Evolutionary conservation across 495 filamentous ascomycete genomes (phyloP), one percentile per base, ranked within the genome.

Genomic region (Pyrenula massariospora): DNA sequence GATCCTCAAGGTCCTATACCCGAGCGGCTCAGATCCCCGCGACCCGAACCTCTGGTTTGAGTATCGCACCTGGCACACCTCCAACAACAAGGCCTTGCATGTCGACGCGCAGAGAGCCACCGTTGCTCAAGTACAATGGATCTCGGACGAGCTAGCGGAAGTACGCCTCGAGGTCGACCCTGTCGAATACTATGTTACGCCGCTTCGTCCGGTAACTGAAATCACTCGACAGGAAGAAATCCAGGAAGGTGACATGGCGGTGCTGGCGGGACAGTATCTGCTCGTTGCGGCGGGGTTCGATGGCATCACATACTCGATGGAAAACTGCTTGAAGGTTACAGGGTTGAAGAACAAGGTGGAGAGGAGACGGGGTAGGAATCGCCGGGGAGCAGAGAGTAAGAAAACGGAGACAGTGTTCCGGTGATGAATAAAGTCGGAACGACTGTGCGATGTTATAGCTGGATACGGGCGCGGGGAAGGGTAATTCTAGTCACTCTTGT

Each of bases 1-100:
- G 3, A 63, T 69, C 22, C 31, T 58, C 24, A 63, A 58, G 36
- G 47, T 63, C 22, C 54, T 67, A 5, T 57, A 67, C 54, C 57
- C 49, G 24, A 50, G 56, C 31, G 60, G 63, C 25, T 50, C 53
- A 8, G 50, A 52, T 5, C 31, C 25, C 1, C 50, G 48, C 10
- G 22, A 53, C 1, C 25, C 48, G 22, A 21, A n/a, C 49, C 31
- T 63, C 24, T 68, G 65, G 68, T 53, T 59, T 31, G 60, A 63
- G 2, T 68, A 66, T 54, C 23, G 54, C 22, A 60, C 64, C 10
- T 58, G 49, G 25, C 57, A 59, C 24, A 49, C 52, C 23, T 54
- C 48, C 23, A 24, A 25, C 36, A 42, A 60, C 48, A 56, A 56
- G 22, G 24, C 48, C 1, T 55, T 69, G 31, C 54, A 55, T 36